Conservation (phyloP, 2,329 filamentous ascomycete species). For the Saccharata proteae region DNA sequence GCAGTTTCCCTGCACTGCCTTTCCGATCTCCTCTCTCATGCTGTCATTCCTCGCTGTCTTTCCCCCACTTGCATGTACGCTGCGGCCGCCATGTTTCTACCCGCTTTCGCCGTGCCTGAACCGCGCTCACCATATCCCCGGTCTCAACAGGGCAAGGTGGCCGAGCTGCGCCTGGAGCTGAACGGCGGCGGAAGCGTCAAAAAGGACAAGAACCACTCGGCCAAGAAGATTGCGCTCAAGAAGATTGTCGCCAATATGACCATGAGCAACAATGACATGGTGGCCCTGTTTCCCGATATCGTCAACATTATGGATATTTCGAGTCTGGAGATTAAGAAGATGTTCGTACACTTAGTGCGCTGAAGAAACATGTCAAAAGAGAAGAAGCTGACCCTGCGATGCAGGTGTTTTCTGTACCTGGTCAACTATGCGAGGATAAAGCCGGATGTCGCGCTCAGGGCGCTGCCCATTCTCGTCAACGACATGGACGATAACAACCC, state of each 20-base stretch:
- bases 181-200: slow-evolving; percentile 87
- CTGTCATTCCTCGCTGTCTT: not conserved
- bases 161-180: slow-evolving; percentile 88
- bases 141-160: slow-evolving; percentile 82
- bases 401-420: slow-evolving; percentile 90
- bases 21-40: slow-evolving; percentile 1
- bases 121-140: slow-evolving; percentile 39
- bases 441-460: slow-evolving; percentile 86
- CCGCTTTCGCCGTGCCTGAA: slow-evolving; percentile 20
- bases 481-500: slow-evolving; percentile 93
- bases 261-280: slow-evolving; percentile 99
- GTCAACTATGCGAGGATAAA: slow-evolving; percentile 96
- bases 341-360: slow-evolving; percentile 45
- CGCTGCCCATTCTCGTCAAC: slow-evolving; percentile 76
- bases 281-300: slow-evolving; percentile 89
- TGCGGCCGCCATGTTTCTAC: slow-evolving; percentile 24
- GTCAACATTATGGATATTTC: slow-evolving; percentile 91
- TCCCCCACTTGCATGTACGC: not conserved
- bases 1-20: not conserved
- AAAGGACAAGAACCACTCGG: slow-evolving; percentile 93
- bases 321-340: slow-evolving; percentile 98
- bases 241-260: slow-evolving; percentile 99
- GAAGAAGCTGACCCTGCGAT: slow-evolving; percentile 17
- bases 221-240: slow-evolving; percentile 96
- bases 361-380: not conserved